phyloP scores from a whole-genome alignment of 2,329 filamentous ascomycete species.

The Lecanoromycetidae sp. region DNA sequence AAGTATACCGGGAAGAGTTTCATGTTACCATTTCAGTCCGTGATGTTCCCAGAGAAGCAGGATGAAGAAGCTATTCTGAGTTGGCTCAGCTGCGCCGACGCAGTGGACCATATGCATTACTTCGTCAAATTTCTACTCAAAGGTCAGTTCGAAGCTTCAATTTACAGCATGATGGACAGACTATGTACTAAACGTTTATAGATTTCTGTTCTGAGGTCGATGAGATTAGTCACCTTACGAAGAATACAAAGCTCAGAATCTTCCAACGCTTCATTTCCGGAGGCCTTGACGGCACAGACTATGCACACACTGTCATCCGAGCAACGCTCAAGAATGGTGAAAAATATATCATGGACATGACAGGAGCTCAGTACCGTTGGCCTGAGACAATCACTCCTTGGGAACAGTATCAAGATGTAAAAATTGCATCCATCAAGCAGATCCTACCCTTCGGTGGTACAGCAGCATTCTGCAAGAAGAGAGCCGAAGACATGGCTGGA shows the following conservation, averaged over 20 bases:
- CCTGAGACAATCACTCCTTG: not conserved
- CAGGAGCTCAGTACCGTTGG: conserved; percentile 4
- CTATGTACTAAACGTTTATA: not conserved
- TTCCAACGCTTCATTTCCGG: not conserved
- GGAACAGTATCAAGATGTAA: not conserved
- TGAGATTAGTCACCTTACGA: not conserved
- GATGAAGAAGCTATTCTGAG: not conserved
- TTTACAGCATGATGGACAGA: too few relatives aligned
- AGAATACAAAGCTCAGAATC: not conserved
- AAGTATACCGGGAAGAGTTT: not conserved
- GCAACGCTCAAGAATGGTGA: not conserved
- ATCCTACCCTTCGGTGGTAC: not conserved
- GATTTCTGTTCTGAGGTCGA: not conserved
- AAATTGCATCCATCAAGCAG: not conserved
- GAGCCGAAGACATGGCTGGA: not conserved
- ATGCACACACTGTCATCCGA: not conserved
- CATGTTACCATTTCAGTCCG: not conserved
- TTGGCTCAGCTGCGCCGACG: not conserved
- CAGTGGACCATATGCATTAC: not conserved
- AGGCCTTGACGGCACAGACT: not conserved
- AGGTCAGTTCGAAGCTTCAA: not conserved
- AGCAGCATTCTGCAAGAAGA: not conserved
- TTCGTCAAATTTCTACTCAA: not conserved
- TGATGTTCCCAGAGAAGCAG: not conserved
- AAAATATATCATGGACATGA: not conserved